phyloP scores from a whole-genome alignment of 2,329 filamentous ascomycete genomes.

The Helotiales sp. region DNA sequence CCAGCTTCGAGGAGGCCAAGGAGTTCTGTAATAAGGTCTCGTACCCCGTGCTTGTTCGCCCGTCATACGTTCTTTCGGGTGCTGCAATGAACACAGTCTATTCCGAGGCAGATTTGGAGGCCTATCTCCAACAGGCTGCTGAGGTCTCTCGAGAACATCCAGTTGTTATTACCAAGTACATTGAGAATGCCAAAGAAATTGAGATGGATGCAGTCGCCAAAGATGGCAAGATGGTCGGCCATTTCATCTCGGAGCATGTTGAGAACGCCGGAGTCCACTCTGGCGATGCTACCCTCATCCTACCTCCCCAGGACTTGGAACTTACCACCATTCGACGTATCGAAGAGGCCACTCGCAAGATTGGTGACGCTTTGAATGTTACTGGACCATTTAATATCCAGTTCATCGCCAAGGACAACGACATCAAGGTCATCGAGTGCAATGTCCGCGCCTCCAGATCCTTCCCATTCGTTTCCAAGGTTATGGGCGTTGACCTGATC shows the following conservation, averaged over 20 bases:
- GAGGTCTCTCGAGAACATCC: constrained; percentile 95
- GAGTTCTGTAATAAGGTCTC: constrained; percentile 86
- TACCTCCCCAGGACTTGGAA: constrained; percentile 92
- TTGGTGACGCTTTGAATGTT: constrained; percentile 90
- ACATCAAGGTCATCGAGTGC: constrained; percentile 99
- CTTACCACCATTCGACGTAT: constrained; percentile 88
- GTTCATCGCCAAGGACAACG: constrained; percentile 99
- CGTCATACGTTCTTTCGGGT: constrained; percentile 95
- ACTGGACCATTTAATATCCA: constrained; percentile 99
- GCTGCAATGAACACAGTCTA: constrained; percentile 99
- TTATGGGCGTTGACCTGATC: constrained; percentile 96
- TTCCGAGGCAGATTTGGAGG: constrained; percentile 88
- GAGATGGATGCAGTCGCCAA: constrained; percentile 98
- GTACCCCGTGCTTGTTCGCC: constrained; percentile 93
- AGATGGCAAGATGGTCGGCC: constrained; percentile 86
- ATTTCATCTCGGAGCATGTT: constrained; percentile 98
- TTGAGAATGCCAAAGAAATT: constrained; percentile 98
- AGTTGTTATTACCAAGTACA: constrained; percentile 99
- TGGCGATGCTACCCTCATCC: constrained; percentile 92
- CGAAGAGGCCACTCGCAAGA: constrained; percentile 93
- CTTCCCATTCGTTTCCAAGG: constrained; percentile 98
- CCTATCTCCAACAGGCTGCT: constrained; percentile 85
- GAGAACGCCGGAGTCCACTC: constrained; percentile 99
- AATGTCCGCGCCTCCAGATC: constrained; percentile 96
- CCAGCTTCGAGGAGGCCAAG: constrained; percentile 88